Evolutionary conservation across 2,329 filamentous ascomycete genomes (phyloP), one percentile per base, ranked within the genome.

Genomic region (Colletotrichum shisoi): DNA sequence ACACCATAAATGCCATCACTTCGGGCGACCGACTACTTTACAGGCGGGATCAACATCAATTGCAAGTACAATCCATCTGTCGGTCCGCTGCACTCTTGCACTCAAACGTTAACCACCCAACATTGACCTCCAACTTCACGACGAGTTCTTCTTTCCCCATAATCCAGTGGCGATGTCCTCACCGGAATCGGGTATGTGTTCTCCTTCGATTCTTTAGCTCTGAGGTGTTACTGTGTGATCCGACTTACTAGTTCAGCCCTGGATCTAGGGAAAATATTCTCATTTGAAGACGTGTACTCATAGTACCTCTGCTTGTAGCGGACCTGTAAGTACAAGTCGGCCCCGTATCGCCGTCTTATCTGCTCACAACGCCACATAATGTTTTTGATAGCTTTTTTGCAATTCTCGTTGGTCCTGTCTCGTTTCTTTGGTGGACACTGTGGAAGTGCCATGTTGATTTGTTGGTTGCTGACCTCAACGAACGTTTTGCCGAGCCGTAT

Each of bases 371-470:
- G 19, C 46, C 8, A 60, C 3, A 52, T 42, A 1, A 60, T 34
- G 19, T 52, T 60, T 52, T 60, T 60, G 0, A 42, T 45, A 3
- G 15, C 34, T 42, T 60, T 51, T 1, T 51, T 1, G 15, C 8
- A 60, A 34, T 52, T 60, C n/a, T 60, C 5, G 9, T 60, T 60
- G 3, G 57, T 60, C 34, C 46, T 60, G 34, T 60, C 44, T 24
- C 57, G 12, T 57, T 57, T 57, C 46, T 60, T 60, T 44, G 1
- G 46, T 27, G 13, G 19, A n/a, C 44, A 3, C 37, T 42, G 1
- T 27, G 1, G 8, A 27, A 31, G 42, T 34, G 44, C 4, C 2
- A 58, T 58, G 5, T 39, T 15, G 3, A 60, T 42, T 27, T 24
- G 24, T 3, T 24, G 21, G 21, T 21, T 21, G 21, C 3, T 21